phyloP scores from a whole-genome alignment of 169 alveolate species.

The Plasmodium berghei region DNA sequence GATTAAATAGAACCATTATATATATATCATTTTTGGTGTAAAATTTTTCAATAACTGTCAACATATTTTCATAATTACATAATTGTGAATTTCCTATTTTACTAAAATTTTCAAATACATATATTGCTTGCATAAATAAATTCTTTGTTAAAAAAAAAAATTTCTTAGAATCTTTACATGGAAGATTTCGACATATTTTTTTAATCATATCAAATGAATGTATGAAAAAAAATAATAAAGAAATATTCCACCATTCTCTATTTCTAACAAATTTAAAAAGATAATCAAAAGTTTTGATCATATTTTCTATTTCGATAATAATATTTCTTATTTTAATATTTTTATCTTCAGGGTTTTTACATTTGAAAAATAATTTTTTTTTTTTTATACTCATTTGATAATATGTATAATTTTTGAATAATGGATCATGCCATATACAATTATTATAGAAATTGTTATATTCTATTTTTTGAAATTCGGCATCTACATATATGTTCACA shows the following conservation, averaged over 20 bases:
- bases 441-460: conserved; percentile 39
- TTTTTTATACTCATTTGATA: conserved; percentile 30
- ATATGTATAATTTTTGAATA: conserved; percentile 24
- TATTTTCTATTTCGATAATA: conserved; percentile 47
- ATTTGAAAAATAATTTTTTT: conserved; percentile 47
- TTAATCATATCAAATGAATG: conserved; percentile 19
- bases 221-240: conserved; percentile 54
- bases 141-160: conserved; percentile 42
- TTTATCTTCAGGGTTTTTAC: conserved; percentile 14
- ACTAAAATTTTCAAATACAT: conserved; percentile 32
- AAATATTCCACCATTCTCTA: conserved; percentile 3
- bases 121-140: conserved; percentile 56
- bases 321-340: conserved; percentile 30
- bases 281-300: conserved; percentile 37
- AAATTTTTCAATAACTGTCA: neutral
- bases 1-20: neutral
- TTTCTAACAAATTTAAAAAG: conserved; percentile 9
- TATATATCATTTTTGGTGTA: neutral
- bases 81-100: neutral
- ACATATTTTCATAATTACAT: too few relatives aligned
- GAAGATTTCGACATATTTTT: conserved; percentile 13
- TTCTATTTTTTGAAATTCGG: neutral
- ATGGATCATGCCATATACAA: neutral
- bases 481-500: neutral
- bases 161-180: neutral